Conservation (phyloP, 371 early-diverging fungal species). For the Actinomucor elegans region DNA sequence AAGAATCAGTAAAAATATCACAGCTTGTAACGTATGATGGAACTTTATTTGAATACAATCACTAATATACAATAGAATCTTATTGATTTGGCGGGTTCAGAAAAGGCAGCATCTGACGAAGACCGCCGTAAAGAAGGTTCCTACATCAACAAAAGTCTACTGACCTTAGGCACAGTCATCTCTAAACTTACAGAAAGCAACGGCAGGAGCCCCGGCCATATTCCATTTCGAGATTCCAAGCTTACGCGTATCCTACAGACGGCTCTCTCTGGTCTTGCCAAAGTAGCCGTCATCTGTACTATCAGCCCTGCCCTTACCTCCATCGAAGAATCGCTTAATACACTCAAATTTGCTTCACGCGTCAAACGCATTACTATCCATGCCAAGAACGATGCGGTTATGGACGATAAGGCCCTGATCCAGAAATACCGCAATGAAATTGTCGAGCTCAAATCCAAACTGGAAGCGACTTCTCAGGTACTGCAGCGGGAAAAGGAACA, state of each 20-base stretch:
- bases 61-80: conserved; percentile 58
- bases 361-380: conserved; percentile 73
- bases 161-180: conserved; percentile 91
- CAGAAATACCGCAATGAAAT: conserved; percentile 87
- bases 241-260: conserved; percentile 90
- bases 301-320: conserved; percentile 69
- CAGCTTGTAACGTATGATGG: conserved; percentile 55
- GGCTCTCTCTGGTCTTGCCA: conserved; percentile 80
- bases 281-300: conserved; percentile 83
- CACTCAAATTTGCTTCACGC: conserved; percentile 85
- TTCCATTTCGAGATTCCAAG: conserved; percentile 93
- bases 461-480: conserved; percentile 54
- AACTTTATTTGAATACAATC: background rate
- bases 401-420: conserved; percentile 85
- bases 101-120: conserved; percentile 76
- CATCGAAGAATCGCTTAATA: conserved; percentile 81
- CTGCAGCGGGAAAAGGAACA: conserved; percentile 48
- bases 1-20: conserved; percentile 62
- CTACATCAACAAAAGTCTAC: conserved; percentile 88
- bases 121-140: conserved; percentile 91
- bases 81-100: conserved; percentile 98
- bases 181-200: conserved; percentile 55
- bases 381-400: conserved; percentile 70
- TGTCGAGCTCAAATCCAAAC: conserved; percentile 75
- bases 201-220: conserved; percentile 45